A percentile compares a stretch with the other conserved stretches of the same genome.
Conservation (phyloP, 2,329 filamentous ascomycete species). For the Aspergillus cejpii region DNA sequence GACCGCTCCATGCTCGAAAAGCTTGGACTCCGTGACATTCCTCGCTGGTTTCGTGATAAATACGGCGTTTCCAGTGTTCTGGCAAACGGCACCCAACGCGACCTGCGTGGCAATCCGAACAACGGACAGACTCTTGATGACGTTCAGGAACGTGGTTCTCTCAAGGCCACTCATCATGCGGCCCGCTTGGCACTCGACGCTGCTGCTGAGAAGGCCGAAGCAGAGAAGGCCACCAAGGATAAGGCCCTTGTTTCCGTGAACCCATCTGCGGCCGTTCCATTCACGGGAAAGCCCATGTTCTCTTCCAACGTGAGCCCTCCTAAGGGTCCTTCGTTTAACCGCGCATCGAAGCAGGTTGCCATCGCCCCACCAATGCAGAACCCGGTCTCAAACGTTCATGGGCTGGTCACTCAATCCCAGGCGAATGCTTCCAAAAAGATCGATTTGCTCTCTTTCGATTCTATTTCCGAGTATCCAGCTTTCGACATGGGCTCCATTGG, state of each 20-base stretch:
- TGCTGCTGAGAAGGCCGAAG: constrained; percentile 7
- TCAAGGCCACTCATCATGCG: constrained; percentile 16
- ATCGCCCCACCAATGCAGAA: constrained; percentile 1
- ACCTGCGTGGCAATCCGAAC: constrained; percentile 11
- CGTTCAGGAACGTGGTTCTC: constrained; percentile 1
- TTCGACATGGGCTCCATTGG: constrained; percentile 7
- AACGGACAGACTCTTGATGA: constrained; percentile 18
- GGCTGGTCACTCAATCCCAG: neutral
- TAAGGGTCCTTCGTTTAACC: constrained; percentile 4
- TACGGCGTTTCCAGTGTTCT: constrained; percentile 27
- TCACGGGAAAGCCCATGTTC: neutral
- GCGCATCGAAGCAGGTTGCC: constrained; percentile 11
- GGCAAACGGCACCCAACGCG: constrained; percentile 15
- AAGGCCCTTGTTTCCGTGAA: constrained; percentile 2
- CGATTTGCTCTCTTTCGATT: constrained; percentile 20
- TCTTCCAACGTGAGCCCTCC: constrained; percentile 8
- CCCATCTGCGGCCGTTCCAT: neutral
- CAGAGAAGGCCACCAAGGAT: constrained; percentile 11
- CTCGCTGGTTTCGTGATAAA: constrained; percentile 53
- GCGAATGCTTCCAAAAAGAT: constrained; percentile 12
- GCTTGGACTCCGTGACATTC: constrained; percentile 58
- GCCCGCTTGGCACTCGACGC: constrained; percentile 12
- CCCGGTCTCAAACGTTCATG: neutral
- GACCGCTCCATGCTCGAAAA: constrained; percentile 59
- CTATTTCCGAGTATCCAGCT: constrained; percentile 12